Percentiles rank a stretch among this genome's conserved stretches.
Evolutionary conservation across 2,329 filamentous ascomycete genomes (phyloP).

Genomic region (Knoxdaviesia capensis): DNA sequence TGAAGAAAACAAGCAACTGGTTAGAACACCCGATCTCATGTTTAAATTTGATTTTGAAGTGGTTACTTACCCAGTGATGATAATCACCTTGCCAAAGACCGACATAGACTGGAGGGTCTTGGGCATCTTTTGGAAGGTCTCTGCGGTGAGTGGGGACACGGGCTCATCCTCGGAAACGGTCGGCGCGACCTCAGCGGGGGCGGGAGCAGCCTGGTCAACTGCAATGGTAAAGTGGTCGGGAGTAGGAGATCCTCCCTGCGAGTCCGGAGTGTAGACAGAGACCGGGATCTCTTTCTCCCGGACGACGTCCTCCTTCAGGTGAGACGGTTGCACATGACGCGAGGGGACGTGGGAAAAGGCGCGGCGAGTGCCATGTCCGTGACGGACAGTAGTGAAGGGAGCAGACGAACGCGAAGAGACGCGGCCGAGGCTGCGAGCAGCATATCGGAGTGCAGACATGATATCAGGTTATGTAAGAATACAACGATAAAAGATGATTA

Average conservation of each 20-base stretch:
- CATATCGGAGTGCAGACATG: no score
- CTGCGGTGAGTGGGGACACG: constrained; percentile 29
- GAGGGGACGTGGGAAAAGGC: no score
- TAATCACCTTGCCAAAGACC: constrained; percentile 48
- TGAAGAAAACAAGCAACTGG: no score
- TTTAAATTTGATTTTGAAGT: background rate
- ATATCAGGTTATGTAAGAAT: background rate
- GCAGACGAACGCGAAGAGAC: no score
- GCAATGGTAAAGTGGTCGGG: constrained; percentile 35
- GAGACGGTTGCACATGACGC: constrained; percentile 2
- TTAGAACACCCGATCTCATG: no score
- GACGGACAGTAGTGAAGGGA: no score
- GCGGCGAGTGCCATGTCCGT: no score
- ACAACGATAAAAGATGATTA: background rate
- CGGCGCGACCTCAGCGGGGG: constrained; percentile 19
- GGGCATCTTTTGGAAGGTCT: constrained; percentile 34
- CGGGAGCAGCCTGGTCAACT: constrained; percentile 23
- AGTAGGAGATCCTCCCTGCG: constrained; percentile 19
- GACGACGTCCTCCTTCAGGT: constrained; percentile 27
- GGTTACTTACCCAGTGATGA: constrained; percentile 44
- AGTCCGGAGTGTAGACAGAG: constrained; percentile 27
- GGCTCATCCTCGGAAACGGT: constrained; percentile 21
- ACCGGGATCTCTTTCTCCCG: constrained; percentile 37
- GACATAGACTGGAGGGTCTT: constrained; percentile 49
- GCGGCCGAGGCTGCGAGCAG: no score